These are phyloP conservation scores for Pythium vanterpoolii DNA, from an alignment of 352 stramenopile genomes.

Conservation along the genomic window DNA sequence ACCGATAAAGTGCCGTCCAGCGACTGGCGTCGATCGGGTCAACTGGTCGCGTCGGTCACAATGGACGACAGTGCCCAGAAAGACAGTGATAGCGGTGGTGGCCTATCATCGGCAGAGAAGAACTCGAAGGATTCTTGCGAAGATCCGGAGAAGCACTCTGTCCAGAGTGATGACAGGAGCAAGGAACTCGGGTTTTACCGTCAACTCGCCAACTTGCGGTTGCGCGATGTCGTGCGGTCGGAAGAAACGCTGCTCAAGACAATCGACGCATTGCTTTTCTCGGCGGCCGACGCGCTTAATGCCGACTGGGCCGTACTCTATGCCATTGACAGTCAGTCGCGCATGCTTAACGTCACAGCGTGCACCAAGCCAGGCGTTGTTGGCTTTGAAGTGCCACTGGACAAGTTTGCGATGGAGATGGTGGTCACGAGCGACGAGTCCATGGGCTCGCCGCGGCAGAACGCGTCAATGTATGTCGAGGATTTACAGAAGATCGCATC, in stretches of 20 bases:
- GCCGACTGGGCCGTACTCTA: constrained; percentile 57
- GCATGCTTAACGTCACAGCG: constrained; percentile 42
- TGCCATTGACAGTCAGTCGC: constrained; percentile 35
- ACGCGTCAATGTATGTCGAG: constrained; percentile 37
- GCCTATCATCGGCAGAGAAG: too few species aligned
- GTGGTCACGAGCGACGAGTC: constrained; percentile 32
- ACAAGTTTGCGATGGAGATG: constrained; percentile 46
- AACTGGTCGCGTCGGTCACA: background rate
- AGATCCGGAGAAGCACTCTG: background rate
- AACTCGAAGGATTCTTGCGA: background rate
- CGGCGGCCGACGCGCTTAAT: constrained; percentile 34
- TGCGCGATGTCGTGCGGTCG: constrained; percentile 37
- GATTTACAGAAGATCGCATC: constrained; percentile 37
- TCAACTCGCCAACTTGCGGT: constrained; percentile 44
- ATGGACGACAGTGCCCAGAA: background rate
- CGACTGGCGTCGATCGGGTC: constrained; percentile 1
- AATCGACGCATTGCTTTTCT: constrained; percentile 40
- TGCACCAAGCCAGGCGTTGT: constrained; percentile 40
- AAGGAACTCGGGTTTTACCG: constrained; percentile 59
- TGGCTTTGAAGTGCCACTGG: constrained; percentile 46
- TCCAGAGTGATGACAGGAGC: background rate
- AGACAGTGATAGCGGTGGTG: background rate
- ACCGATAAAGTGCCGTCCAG: constrained; percentile 4
- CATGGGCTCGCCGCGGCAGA: constrained; percentile 14
- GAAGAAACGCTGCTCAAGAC: constrained; percentile 45